These are phyloP conservation scores for Fusarium compactum DNA, from an alignment of 2,329 filamentous ascomycete species.

Conservation along the genomic window DNA sequence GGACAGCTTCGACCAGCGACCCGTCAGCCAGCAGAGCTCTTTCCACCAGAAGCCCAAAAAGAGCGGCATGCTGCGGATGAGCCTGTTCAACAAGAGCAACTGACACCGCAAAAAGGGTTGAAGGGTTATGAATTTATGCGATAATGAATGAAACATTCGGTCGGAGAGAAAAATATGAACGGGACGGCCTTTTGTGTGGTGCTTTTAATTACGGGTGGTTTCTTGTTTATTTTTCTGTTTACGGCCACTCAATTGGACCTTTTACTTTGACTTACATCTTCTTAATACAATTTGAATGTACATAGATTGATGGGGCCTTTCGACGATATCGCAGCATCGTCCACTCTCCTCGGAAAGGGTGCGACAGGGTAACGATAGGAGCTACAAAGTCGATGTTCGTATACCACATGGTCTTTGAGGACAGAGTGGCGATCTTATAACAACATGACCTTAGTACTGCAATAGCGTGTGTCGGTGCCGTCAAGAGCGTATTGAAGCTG, in stretches of 20 bases:
- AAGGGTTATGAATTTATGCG: conserved; percentile 34
- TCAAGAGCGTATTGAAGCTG: neutral
- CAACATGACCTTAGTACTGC: neutral
- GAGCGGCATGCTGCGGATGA: conserved; percentile 40
- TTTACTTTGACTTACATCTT: conserved; percentile 23
- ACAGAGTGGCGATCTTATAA: neutral
- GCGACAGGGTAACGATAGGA: neutral
- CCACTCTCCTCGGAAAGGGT: neutral
- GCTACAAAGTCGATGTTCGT: neutral
- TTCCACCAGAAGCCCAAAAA: conserved; percentile 37
- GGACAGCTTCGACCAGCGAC: conserved; percentile 42
- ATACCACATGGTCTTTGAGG: neutral
- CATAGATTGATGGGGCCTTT: conserved; percentile 11
- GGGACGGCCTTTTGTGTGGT: conserved; percentile 8
- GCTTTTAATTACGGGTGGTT: conserved; percentile 1
- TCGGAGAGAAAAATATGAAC: conserved; percentile 14
- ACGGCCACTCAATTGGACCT: neutral
- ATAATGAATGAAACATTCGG: conserved; percentile 29
- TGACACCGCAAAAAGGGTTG: conserved; percentile 7
- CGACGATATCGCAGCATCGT: neutral
- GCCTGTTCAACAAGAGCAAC: conserved; percentile 38
- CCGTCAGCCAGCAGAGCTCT: conserved; percentile 40
- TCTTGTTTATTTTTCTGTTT: neutral
- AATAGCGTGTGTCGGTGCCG: neutral
- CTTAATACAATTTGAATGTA: conserved; percentile 27